Evolutionary conservation across 75 land plant species (phyloP).

Genomic region (Pinus taeda): DNA sequence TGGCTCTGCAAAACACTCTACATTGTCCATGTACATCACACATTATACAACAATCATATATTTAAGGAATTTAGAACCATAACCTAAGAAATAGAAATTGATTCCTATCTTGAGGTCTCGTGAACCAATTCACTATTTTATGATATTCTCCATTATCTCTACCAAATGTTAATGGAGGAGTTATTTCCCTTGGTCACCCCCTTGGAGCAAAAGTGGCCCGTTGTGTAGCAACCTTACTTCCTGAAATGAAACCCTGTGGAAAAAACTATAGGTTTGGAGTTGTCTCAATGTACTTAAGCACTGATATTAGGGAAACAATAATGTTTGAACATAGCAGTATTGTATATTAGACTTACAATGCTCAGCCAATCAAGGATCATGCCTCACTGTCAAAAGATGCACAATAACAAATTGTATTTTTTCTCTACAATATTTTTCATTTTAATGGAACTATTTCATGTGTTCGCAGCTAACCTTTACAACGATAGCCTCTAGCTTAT

Average conservation of each 20-base stretch:
- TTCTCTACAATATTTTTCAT: no score
- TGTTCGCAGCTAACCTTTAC: no score
- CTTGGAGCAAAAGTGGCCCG: conserved; percentile 96
- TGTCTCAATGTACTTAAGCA: conserved; percentile 93
- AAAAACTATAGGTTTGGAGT: conserved; percentile 90
- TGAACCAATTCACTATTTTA: no score
- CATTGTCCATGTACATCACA: no score
- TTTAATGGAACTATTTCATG: no score
- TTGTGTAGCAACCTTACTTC: conserved; percentile 78
- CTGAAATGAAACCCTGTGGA: conserved; percentile 92
- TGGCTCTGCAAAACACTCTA: no score
- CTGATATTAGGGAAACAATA: conserved; percentile 80
- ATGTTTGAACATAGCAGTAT: conserved; percentile 73
- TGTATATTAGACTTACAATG: conserved; percentile 61
- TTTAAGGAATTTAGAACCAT: no score
- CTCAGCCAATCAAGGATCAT: conserved; percentile 33
- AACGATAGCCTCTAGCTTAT: no score
- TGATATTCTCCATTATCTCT: no score
- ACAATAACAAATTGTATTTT: neutral
- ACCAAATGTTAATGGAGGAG: conserved; percentile 99
- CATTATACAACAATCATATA: no score
- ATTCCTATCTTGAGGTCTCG: no score
- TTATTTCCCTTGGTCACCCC: conserved; percentile 93
- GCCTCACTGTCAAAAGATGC: conserved; percentile 71
- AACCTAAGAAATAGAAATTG: no score